These are phyloP conservation scores for Pleurotus pulmonarius DNA, from an alignment of 768 basidiomycete genomes.

Conservation along the genomic window DNA sequence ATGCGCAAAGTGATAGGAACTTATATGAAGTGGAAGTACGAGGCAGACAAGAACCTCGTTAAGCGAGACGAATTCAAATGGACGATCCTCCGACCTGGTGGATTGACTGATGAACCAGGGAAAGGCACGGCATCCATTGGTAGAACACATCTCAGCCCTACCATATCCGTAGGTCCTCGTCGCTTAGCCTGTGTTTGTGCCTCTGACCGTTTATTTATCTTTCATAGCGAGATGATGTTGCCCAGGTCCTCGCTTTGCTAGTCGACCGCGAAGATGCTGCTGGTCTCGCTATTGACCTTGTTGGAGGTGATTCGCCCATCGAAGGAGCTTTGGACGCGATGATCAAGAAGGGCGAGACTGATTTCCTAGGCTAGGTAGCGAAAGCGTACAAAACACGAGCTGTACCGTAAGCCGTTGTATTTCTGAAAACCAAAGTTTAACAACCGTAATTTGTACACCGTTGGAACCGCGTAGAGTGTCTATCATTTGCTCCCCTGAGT, in stretches of 20 bases:
- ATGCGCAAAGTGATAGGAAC: conserved; percentile 40
- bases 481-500: too few species aligned
- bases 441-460: too few species aligned
- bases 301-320: conserved; percentile 31
- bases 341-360: conserved; percentile 12
- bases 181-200: too few species aligned
- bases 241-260: conserved; percentile 40
- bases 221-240: conserved; percentile 56
- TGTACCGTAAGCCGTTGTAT: too few species aligned
- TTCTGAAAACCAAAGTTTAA: too few species aligned
- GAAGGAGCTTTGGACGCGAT: conserved; percentile 11
- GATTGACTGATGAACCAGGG: conserved; percentile 45
- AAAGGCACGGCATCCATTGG: conserved; percentile 52
- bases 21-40: conserved; percentile 48
- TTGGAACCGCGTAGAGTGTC: too few species aligned
- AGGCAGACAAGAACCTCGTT: conserved; percentile 44
- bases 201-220: too few species aligned
- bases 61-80: conserved; percentile 56
- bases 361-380: conserved; percentile 5
- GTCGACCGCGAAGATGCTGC: conserved; percentile 49
- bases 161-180: conserved; percentile 40
- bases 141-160: conserved; percentile 41
- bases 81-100: conserved; percentile 68
- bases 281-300: conserved; percentile 58
- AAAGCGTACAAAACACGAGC: neutral